Evolutionary conservation across 805 yeast species (phyloP).

Genomic region (Ogataea trehalophila): DNA sequence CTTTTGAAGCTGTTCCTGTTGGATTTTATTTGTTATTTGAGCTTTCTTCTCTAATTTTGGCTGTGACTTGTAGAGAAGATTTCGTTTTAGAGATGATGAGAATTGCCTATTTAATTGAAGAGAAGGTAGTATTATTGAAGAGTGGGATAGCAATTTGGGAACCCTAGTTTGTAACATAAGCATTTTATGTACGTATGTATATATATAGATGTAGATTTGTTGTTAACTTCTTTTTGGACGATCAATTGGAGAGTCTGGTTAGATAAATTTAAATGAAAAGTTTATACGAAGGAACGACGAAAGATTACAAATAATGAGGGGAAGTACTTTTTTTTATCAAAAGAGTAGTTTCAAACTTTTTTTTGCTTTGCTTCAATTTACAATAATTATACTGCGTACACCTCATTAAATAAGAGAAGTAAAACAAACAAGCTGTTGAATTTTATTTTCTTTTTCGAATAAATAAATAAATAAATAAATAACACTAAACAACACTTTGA

Average conservation of each 20-base stretch:
- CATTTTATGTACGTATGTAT: no score
- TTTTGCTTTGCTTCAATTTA: no score
- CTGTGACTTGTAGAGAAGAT: slow-evolving; percentile 23
- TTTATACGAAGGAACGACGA: not conserved
- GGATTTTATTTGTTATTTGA: not conserved
- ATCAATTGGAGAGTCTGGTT: not conserved
- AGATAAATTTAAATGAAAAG: not conserved
- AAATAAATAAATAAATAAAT: not conserved
- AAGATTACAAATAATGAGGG: not conserved
- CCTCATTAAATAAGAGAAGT: no score
- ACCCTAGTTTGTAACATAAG: not conserved
- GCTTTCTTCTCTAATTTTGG: slow-evolving; percentile 13
- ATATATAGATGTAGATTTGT: no score
- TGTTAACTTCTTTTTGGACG: not conserved
- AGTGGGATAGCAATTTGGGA: not conserved
- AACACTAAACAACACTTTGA: not conserved
- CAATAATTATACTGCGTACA: no score
- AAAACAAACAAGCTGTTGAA: no score
- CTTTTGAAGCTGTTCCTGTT: not conserved
- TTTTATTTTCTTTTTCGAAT: no score
- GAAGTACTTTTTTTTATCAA: not conserved
- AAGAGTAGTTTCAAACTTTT: not conserved
- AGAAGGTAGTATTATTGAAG: not conserved
- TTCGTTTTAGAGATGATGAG: not conserved
- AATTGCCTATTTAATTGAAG: slow-evolving; percentile 1